These are phyloP conservation scores for Ascochyta rabiei DNA, from an alignment of 2,329 filamentous ascomycete genomes.

Conservation along the genomic window DNA sequence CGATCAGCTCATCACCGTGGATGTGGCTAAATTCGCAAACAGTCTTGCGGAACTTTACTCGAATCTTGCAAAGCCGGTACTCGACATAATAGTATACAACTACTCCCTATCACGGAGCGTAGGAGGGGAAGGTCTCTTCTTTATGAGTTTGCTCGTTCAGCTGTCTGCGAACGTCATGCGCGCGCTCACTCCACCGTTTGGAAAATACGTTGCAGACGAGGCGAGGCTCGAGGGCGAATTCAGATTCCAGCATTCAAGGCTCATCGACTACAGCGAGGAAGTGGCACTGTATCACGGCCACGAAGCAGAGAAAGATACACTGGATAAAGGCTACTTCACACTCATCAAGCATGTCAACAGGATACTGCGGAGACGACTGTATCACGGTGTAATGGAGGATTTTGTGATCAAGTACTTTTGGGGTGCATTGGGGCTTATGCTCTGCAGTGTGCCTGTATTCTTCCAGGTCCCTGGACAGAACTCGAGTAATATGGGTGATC, in stretches of 20 bases:
- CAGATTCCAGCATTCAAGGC: slow-evolving; percentile 87
- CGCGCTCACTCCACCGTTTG: slow-evolving; percentile 91
- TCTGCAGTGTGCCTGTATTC: slow-evolving; percentile 95
- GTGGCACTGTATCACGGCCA: slow-evolving; percentile 91
- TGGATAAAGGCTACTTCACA: slow-evolving; percentile 99
- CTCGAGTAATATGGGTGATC: slow-evolving; percentile 68
- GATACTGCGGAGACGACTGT: slow-evolving; percentile 86
- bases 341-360: slow-evolving; percentile 99
- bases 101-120: slow-evolving; percentile 92
- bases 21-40: slow-evolving; percentile 95
- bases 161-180: slow-evolving; percentile 92
- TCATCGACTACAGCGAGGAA: slow-evolving; percentile 97
- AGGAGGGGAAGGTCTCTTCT: slow-evolving; percentile 93
- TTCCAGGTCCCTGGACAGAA: slow-evolving; percentile 78
- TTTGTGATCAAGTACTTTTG: slow-evolving; percentile 99
- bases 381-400: slow-evolving; percentile 99
- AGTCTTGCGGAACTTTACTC: slow-evolving; percentile 94
- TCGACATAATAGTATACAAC: slow-evolving; percentile 97
- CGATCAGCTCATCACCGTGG: slow-evolving; percentile 95
- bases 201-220: slow-evolving; percentile 96
- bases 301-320: slow-evolving; percentile 90
- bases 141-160: slow-evolving; percentile 94
- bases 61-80: slow-evolving; percentile 89
- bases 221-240: slow-evolving; percentile 94
- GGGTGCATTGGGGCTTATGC: slow-evolving; percentile 87